These are phyloP conservation scores for Blastobotrys mokoenaii DNA, from an alignment of 805 yeast genomes.

Conservation along the genomic window DNA sequence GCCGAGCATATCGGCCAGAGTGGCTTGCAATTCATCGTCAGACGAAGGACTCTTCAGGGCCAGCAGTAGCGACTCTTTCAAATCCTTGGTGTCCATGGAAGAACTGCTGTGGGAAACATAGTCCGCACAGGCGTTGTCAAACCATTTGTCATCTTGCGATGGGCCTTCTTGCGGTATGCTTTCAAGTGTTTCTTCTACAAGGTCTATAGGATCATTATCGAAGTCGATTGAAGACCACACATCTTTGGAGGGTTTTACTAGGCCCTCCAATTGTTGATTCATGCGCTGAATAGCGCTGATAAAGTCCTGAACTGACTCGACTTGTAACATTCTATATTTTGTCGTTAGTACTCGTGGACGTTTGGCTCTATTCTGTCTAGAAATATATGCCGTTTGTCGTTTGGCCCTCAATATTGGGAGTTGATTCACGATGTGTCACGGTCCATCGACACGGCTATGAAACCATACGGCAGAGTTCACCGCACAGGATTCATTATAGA, in stretches of 20 bases:
- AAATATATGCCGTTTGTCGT: too few species aligned
- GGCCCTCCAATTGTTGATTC: conserved; percentile 2
- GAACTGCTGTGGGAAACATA: neutral
- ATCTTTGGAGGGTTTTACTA: neutral
- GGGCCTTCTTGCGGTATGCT: too few species aligned
- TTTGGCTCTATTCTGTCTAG: too few species aligned
- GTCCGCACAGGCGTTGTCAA: neutral
- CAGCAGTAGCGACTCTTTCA: conserved; percentile 6
- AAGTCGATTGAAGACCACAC: neutral
- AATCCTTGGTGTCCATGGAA: conserved; percentile 1
- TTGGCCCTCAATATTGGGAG: too few species aligned
- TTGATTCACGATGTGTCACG: too few species aligned
- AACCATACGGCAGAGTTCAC: too few species aligned
- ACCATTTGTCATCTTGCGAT: neutral
- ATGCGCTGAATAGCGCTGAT: conserved; percentile 2
- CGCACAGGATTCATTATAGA: too few species aligned
- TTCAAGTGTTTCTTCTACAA: neutral
- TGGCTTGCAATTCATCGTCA: conserved; percentile 60
- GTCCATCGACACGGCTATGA: too few species aligned
- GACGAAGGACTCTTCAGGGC: conserved; percentile 21
- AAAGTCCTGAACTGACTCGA: conserved; percentile 1
- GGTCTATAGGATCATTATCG: conserved; percentile 5
- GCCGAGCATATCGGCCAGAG: conserved; percentile 73
- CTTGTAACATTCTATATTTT: too few species aligned
- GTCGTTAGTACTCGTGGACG: too few species aligned